These are phyloP conservation scores for Cryptosporidium felis DNA, from an alignment of 169 alveolate species.

Conservation along the genomic window DNA sequence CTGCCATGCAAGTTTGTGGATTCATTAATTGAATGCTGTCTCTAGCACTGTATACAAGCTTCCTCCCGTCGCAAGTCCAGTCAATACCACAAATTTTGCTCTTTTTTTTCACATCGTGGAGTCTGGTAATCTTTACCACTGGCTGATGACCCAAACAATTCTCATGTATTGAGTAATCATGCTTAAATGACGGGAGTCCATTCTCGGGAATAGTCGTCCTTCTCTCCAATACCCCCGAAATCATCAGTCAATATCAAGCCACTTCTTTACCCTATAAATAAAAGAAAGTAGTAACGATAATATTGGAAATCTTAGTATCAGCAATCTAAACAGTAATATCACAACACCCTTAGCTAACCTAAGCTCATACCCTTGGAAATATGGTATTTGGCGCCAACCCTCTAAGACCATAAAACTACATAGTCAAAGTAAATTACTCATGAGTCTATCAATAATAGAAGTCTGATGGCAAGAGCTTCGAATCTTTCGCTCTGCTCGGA, in stretches of 20 bases:
- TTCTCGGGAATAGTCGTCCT: constrained; percentile 50
- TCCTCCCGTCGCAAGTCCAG: constrained; percentile 46
- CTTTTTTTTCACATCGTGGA: constrained; percentile 25
- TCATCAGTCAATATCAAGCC: not conserved
- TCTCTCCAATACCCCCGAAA: not conserved
- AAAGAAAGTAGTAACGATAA: too few relatives aligned
- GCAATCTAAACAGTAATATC: too few relatives aligned
- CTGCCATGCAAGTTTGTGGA: constrained; percentile 11
- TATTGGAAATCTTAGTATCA: too few relatives aligned
- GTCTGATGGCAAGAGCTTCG: not conserved
- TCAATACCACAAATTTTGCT: constrained; percentile 28
- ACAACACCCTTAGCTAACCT: too few relatives aligned
- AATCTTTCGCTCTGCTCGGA: not conserved
- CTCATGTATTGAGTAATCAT: not conserved
- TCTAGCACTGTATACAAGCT: constrained; percentile 11
- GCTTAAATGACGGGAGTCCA: constrained; percentile 17
- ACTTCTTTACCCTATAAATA: not conserved
- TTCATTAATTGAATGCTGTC: constrained; percentile 16
- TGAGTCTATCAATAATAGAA: constrained; percentile 26
- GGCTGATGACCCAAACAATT: constrained; percentile 37
- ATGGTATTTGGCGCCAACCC: constrained; percentile 29
- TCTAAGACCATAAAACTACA: too few relatives aligned
- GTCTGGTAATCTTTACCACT: constrained; percentile 28
- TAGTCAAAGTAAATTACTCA: too few relatives aligned
- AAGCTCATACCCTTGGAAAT: too few relatives aligned